Percentiles rank a stretch among this genome's conserved stretches.
phyloP scores from a whole-genome alignment of 495 filamentous ascomycete species.

The Xylaria grammica region DNA sequence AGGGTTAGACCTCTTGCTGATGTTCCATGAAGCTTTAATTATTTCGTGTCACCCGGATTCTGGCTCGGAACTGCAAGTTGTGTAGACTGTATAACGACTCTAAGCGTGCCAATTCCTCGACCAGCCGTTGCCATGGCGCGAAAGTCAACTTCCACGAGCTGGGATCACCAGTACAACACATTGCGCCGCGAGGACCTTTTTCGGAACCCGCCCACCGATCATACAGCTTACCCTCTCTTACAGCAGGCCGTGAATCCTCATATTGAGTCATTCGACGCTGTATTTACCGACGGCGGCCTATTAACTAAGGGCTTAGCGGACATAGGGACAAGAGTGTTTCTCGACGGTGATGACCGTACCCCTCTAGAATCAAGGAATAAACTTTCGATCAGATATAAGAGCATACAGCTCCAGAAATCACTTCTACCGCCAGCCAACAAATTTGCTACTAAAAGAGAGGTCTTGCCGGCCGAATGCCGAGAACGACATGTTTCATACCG shows the following conservation, averaged over 20 bases:
- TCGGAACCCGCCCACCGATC: constrained; percentile 81
- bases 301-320: constrained; percentile 80
- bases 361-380: constrained; percentile 67
- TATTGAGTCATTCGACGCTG: constrained; percentile 93
- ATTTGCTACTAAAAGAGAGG: constrained; percentile 72
- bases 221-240: constrained; percentile 85
- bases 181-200: constrained; percentile 85
- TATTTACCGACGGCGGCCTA: constrained; percentile 71
- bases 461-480: constrained; percentile 90
- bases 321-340: constrained; percentile 85
- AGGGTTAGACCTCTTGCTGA: neutral
- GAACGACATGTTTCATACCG: constrained; percentile 92
- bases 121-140: constrained; percentile 59
- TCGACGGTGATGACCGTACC: constrained; percentile 72
- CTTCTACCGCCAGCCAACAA: constrained; percentile 79
- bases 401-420: constrained; percentile 79
- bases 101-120: constrained; percentile 21
- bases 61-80: neutral
- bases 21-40: neutral
- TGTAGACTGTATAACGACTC: neutral
- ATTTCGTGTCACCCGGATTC: neutral
- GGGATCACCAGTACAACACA: constrained; percentile 83
- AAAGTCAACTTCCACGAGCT: constrained; percentile 61
- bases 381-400: constrained; percentile 73
- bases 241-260: constrained; percentile 84